Evolutionary conservation across 371 early-diverging fungal species (phyloP).

Genomic region (Rhizomucor pusillus): DNA sequence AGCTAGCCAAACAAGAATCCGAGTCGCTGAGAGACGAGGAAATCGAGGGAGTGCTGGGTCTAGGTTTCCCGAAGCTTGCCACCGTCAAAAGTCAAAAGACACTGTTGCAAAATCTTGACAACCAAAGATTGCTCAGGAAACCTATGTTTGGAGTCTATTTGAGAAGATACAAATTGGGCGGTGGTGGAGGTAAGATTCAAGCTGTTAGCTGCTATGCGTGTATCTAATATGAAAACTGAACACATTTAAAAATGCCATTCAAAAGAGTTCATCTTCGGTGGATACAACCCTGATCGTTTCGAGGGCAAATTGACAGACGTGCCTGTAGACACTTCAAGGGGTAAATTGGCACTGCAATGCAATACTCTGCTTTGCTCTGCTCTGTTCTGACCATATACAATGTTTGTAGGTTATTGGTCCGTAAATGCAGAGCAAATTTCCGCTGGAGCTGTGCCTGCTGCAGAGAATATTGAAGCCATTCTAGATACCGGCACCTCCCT

Average conservation of each 20-base stretch:
- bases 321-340: slow-evolving; percentile 22
- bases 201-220: too few relatives aligned
- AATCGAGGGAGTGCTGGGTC: slow-evolving; percentile 42
- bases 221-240: too few relatives aligned
- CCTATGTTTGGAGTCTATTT: slow-evolving; percentile 32
- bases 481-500: slow-evolving; percentile 57
- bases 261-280: slow-evolving; percentile 34
- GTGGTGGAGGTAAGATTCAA: slow-evolving; percentile 26
- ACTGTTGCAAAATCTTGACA: slow-evolving; percentile 22
- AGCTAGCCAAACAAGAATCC: slow-evolving; percentile 35
- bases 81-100: slow-evolving; percentile 34
- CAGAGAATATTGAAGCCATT: slow-evolving; percentile 27
- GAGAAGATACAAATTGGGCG: slow-evolving; percentile 18
- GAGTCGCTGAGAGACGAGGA: slow-evolving; percentile 21
- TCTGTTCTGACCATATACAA: too few relatives aligned
- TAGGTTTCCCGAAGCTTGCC: slow-evolving; percentile 34
- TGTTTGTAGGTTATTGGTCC: not conserved
- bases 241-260: not conserved
- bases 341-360: too few relatives aligned
- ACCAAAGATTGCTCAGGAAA: slow-evolving; percentile 14
- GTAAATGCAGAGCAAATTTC: slow-evolving; percentile 7
- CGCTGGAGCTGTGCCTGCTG: not conserved
- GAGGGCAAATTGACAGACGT: slow-evolving; percentile 19
- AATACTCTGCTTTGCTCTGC: not conserved
- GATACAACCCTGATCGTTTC: slow-evolving; percentile 18